Evolutionary conservation across 352 stramenopile species (phyloP).

Genomic region (Phytopythium vexans): DNA sequence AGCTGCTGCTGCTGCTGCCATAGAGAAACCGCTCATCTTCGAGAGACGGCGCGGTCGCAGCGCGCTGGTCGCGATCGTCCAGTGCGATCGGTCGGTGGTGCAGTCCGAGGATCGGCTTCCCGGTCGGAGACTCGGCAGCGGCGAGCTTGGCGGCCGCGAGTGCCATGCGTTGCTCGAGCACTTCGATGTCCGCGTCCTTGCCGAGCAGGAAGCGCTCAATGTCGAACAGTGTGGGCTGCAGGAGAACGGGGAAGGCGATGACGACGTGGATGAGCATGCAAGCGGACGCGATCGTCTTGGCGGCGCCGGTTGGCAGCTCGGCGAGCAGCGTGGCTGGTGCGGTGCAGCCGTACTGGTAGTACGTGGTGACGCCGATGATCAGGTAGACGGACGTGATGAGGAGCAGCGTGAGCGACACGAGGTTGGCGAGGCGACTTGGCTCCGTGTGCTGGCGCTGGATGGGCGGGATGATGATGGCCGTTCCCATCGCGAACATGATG

Average conservation of each 20-base stretch:
- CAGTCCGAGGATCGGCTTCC: conserved; percentile 37
- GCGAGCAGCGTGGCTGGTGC: conserved; percentile 55
- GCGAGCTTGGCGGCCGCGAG: conserved; percentile 25
- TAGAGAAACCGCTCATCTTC: conserved; percentile 54
- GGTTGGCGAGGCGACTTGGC: conserved; percentile 41
- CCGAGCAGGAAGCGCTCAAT: conserved; percentile 56
- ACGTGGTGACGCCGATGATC: conserved; percentile 60
- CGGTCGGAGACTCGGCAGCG: conserved; percentile 9
- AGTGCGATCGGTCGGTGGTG: conserved; percentile 6
- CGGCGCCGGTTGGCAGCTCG: conserved; percentile 31
- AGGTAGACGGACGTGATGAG: conserved; percentile 74
- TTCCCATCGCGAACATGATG: conserved; percentile 71
- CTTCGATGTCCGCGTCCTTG: conserved; percentile 56
- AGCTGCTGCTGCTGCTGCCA: conserved; percentile 30
- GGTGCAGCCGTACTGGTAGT: conserved; percentile 72
- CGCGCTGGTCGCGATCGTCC: conserved; percentile 1
- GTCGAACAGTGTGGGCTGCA: conserved; percentile 64
- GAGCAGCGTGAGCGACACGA: conserved; percentile 62
- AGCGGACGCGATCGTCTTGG: conserved; percentile 27
- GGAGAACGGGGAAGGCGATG: conserved; percentile 58
- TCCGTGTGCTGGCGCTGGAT: conserved; percentile 60
- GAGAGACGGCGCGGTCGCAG: conserved; percentile 24
- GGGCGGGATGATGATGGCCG: conserved; percentile 60
- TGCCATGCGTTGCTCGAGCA: conserved; percentile 44
- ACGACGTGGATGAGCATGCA: conserved; percentile 63